Evolutionary conservation across 2,329 filamentous ascomycete species (phyloP).

Genomic region (Aspergillus puulaauensis): DNA sequence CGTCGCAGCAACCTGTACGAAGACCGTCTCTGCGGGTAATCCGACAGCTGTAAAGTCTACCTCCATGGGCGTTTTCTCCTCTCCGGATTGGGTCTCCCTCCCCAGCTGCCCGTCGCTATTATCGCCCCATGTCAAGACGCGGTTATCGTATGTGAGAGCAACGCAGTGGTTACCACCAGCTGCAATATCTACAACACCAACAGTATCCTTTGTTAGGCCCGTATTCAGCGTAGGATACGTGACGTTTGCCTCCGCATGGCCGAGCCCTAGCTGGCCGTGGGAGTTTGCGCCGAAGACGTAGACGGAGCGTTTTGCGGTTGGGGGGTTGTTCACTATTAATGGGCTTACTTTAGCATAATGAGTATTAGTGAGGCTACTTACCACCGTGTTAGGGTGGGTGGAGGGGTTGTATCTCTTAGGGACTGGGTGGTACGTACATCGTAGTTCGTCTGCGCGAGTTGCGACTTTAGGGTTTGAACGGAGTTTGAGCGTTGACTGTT

Average conservation of each 20-base stretch:
- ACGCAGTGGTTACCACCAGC: constrained; percentile 73
- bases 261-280: constrained; percentile 75
- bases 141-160: constrained; percentile 74
- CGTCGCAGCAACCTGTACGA: constrained; percentile 67
- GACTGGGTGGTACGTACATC: not conserved
- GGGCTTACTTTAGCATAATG: not conserved
- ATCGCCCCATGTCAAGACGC: constrained; percentile 83
- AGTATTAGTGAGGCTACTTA: not conserved
- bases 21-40: constrained; percentile 63
- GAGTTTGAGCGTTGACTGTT: not conserved
- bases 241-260: constrained; percentile 56
- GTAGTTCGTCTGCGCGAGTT: not conserved
- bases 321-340: constrained; percentile 36
- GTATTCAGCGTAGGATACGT: constrained; percentile 69
- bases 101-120: constrained; percentile 80
- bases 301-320: constrained; percentile 64
- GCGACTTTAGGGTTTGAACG: not conserved
- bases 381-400: not conserved
- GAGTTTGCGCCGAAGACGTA: constrained; percentile 78
- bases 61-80: constrained; percentile 56
- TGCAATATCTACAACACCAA: constrained; percentile 56
- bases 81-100: constrained; percentile 56
- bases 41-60: constrained; percentile 53
- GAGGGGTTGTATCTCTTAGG: not conserved
- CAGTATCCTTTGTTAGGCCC: constrained; percentile 55